Evolutionary conservation across 441 rosid species (phyloP).

Genomic region (Croton setiger): DNA sequence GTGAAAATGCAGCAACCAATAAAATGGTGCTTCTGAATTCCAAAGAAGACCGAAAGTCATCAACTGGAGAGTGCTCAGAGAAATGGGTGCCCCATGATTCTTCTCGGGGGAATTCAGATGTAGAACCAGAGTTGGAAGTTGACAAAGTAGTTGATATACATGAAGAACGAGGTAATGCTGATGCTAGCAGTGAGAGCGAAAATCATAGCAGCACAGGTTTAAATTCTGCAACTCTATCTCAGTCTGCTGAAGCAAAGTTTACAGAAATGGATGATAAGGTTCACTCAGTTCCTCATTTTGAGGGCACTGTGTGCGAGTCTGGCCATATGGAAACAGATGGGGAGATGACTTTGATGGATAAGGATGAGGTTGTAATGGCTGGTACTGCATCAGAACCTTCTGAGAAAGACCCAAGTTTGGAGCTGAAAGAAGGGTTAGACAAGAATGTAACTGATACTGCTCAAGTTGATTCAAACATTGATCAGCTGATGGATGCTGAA

Average conservation of each 20-base stretch:
- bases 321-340: conserved; percentile 23
- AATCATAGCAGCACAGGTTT: conserved; percentile 12
- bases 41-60: conserved; percentile 10
- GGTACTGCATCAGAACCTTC: conserved; percentile 9
- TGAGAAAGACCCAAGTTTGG: conserved; percentile 19
- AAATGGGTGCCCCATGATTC: background rate
- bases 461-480: background rate
- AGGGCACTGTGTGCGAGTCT: background rate
- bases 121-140: background rate
- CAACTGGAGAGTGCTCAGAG: conserved; percentile 12
- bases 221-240: conserved; percentile 23
- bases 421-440: conserved; percentile 14
- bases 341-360: conserved; percentile 6
- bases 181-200: conserved; percentile 18
- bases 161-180: conserved; percentile 23
- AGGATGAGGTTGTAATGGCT: background rate
- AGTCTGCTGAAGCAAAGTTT: conserved; percentile 8
- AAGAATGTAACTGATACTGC: conserved; percentile 9
- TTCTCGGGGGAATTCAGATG: background rate
- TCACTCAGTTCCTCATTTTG: conserved; percentile 35
- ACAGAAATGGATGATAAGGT: conserved; percentile 22
- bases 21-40: conserved; percentile 25
- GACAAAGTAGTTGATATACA: background rate
- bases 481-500: background rate
- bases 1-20: conserved; percentile 20